Evolutionary conservation across 129 eudicot species (phyloP).

Genomic region (Smallanthus sonchifolius): DNA sequence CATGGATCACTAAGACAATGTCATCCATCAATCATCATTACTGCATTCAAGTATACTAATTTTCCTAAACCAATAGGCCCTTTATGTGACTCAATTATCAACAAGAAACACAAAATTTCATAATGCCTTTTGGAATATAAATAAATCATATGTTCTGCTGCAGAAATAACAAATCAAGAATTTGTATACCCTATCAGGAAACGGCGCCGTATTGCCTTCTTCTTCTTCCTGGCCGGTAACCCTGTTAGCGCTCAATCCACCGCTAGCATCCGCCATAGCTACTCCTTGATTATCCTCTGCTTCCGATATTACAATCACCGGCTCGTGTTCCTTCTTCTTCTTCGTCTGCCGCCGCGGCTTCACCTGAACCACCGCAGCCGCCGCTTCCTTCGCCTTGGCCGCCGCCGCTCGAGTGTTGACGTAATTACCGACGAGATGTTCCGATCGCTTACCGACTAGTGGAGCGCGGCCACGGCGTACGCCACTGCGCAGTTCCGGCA

Average conservation of each 20-base stretch:
- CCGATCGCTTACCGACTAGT: slow-evolving; percentile 33
- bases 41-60: neutral
- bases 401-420: slow-evolving; percentile 58
- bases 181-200: slow-evolving; percentile 62
- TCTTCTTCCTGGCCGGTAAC: slow-evolving; percentile 56
- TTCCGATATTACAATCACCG: slow-evolving; percentile 20
- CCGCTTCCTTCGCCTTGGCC: slow-evolving; percentile 37
- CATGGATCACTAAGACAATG: neutral
- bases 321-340: neutral
- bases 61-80: neutral
- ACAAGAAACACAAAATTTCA: neutral
- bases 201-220: slow-evolving; percentile 59
- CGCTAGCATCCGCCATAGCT: slow-evolving; percentile 60
- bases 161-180: neutral
- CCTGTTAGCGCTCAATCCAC: slow-evolving; percentile 70
- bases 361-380: slow-evolving; percentile 2
- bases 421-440: slow-evolving; percentile 39
- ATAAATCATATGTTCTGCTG: neutral
- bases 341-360: slow-evolving; percentile 5
- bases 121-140: neutral
- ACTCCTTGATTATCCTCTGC: slow-evolving; percentile 1
- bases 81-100: neutral
- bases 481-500: slow-evolving; percentile 67
- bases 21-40: neutral
- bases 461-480: slow-evolving; percentile 44